A percentile compares a stretch with the other conserved stretches of the same genome.
Evolutionary conservation across 2,329 filamentous ascomycete genomes (phyloP).

Genomic region (Venturia carpophila): DNA sequence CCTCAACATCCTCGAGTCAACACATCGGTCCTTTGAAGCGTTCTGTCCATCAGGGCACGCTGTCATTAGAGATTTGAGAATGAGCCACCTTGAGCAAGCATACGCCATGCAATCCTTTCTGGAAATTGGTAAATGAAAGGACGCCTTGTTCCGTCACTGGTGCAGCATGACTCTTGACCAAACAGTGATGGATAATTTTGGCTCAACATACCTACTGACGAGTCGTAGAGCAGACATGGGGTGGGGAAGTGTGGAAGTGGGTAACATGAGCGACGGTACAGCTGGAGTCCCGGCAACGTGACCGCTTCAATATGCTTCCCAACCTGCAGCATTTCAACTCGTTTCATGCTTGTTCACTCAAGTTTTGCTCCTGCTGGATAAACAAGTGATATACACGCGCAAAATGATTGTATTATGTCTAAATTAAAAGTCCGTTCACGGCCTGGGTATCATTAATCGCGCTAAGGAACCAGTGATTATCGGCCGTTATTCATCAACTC

Average conservation of each 20-base stretch:
- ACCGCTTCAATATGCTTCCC: not conserved
- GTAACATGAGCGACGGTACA: not conserved
- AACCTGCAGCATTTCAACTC: not conserved
- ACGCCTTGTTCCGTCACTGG: not conserved
- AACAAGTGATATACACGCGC: not conserved
- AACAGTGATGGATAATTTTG: not conserved
- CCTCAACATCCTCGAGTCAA: conserved; percentile 1
- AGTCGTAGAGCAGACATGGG: not conserved
- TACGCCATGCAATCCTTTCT: not conserved
- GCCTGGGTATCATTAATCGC: conserved; percentile 14
- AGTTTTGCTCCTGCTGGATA: not conserved
- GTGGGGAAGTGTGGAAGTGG: not conserved
- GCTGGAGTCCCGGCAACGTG: not conserved
- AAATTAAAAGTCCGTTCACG: not conserved
- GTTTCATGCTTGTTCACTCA: not conserved
- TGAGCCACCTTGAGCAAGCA: not conserved
- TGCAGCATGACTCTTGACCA: not conserved
- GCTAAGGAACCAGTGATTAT: not conserved
- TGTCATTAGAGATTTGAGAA: not conserved
- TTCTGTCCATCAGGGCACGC: not conserved
- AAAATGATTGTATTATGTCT: not conserved
- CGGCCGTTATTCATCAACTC: not conserved
- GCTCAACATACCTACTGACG: not conserved
- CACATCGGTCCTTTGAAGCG: conserved; percentile 3
- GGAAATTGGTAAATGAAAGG: not conserved